These are phyloP conservation scores for Aspergillus nidulans DNA, from an alignment of 495 filamentous ascomycete genomes.

Conservation along the genomic window DNA sequence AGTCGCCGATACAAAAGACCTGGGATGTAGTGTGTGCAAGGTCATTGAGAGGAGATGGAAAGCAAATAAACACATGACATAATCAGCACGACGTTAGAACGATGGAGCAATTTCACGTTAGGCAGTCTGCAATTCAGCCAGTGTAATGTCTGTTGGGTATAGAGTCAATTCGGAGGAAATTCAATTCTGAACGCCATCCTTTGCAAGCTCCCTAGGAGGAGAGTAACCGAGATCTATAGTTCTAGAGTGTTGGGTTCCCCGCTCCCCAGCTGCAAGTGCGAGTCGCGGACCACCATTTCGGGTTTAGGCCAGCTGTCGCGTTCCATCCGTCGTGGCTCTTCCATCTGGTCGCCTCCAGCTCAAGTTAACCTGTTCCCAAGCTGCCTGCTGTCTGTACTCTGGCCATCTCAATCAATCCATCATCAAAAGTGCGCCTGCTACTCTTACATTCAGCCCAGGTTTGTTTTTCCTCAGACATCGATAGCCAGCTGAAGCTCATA, in stretches of 20 bases:
- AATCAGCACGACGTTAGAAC: not conserved
- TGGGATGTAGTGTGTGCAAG: too few species aligned
- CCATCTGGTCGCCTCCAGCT: conserved; percentile 20
- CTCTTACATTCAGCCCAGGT: conserved; percentile 18
- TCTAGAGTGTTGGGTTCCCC: conserved; percentile 6
- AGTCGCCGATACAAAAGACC: too few species aligned
- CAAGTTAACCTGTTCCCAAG: conserved; percentile 14
- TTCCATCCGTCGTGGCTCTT: conserved; percentile 23
- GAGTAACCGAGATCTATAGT: not conserved
- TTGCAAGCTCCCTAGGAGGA: not conserved
- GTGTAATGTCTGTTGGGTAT: too few species aligned
- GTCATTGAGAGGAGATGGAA: too few species aligned
- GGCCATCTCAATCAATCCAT: conserved; percentile 14
- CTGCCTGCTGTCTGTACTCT: conserved; percentile 28
- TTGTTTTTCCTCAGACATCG: conserved; percentile 7
- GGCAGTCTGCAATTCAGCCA: too few species aligned
- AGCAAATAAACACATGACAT: not conserved
- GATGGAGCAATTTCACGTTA: not conserved
- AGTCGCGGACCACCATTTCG: conserved; percentile 11
- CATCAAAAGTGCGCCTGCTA: conserved; percentile 20
- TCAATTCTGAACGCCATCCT: not conserved
- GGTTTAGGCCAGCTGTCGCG: conserved; percentile 23
- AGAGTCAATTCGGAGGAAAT: too few species aligned
- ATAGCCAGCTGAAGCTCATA: not conserved
- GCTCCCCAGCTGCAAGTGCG: conserved; percentile 4